These are phyloP conservation scores for Wickerhamomyces pijperi DNA, from an alignment of 805 yeast species.

Conservation along the genomic window DNA sequence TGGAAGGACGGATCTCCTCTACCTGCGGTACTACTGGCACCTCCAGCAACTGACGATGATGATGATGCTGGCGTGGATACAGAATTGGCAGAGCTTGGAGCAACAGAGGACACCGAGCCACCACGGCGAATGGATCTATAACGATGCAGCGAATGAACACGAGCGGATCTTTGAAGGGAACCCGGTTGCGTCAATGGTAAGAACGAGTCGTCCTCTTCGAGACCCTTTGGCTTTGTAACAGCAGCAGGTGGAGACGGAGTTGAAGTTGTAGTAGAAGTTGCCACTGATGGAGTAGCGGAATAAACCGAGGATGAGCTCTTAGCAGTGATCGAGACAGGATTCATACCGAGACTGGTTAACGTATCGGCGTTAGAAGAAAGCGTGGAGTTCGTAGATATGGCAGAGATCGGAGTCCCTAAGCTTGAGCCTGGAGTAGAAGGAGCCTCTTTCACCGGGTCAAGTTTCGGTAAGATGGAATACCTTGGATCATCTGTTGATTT, in stretches of 20 bases:
- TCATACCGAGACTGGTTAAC: too few relatives aligned
- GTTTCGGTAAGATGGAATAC: conserved; percentile 1
- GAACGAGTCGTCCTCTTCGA: neutral
- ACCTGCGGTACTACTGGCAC: too few relatives aligned
- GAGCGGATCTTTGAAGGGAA: neutral
- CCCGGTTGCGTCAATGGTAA: neutral
- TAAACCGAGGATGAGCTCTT: too few relatives aligned
- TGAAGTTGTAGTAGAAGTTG: too few relatives aligned
- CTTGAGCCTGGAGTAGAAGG: conserved; percentile 28
- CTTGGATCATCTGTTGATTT: conserved; percentile 3
- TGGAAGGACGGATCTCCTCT: conserved; percentile 30
- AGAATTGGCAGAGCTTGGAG: too few relatives aligned
- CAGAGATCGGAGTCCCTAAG: neutral
- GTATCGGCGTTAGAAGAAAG: too few relatives aligned
- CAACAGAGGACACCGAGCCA: neutral
- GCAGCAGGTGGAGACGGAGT: too few relatives aligned
- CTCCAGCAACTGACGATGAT: too few relatives aligned
- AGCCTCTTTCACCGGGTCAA: conserved; percentile 15
- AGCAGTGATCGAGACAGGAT: neutral
- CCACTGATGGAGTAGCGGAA: too few relatives aligned
- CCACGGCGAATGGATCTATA: neutral
- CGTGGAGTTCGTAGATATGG: neutral
- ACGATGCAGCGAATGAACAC: neutral
- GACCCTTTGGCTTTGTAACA: too few relatives aligned
- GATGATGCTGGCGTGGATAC: too few relatives aligned